Percentiles rank a stretch among this genome's conserved stretches.
These are phyloP conservation scores for Leucocoprinus leucothites DNA, from an alignment of 768 basidiomycete genomes.

Conservation along the genomic window DNA sequence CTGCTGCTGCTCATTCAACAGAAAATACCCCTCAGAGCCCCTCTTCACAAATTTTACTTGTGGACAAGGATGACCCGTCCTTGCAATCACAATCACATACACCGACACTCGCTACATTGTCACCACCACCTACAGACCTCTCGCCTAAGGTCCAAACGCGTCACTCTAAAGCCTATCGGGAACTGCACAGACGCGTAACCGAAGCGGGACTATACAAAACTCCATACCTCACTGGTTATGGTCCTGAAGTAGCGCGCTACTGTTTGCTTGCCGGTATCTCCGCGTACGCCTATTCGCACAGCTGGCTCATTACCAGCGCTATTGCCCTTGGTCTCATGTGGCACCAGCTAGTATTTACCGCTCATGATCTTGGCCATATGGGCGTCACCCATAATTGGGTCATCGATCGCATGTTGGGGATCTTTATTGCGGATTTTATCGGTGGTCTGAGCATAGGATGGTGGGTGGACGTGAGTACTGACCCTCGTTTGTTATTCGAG, in stretches of 20 bases:
- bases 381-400: constrained; percentile 89
- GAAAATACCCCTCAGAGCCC: constrained; percentile 27
- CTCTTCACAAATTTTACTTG: constrained; percentile 60
- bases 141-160: constrained; percentile 56
- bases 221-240: constrained; percentile 83
- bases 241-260: constrained; percentile 85
- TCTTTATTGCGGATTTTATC: constrained; percentile 77
- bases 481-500: constrained; percentile 8
- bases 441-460: constrained; percentile 95
- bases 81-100: constrained; percentile 18
- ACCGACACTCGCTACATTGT: constrained; percentile 45
- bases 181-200: constrained; percentile 69
- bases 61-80: constrained; percentile 45
- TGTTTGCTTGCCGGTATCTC: constrained; percentile 55
- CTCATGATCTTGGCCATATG: constrained; percentile 94
- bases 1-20: constrained; percentile 36
- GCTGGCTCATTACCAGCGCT: constrained; percentile 74
- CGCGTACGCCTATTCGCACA: constrained; percentile 54
- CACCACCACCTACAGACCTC: constrained; percentile 50
- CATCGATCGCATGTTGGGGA: constrained; percentile 75
- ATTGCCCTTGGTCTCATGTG: constrained; percentile 83
- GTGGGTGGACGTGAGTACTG: constrained; percentile 90
- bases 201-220: constrained; percentile 85
- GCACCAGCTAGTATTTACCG: constrained; percentile 93
- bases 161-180: constrained; percentile 77